phyloP scores from a whole-genome alignment of 2,329 filamentous ascomycete genomes.

The Juglanconis oblonga region DNA sequence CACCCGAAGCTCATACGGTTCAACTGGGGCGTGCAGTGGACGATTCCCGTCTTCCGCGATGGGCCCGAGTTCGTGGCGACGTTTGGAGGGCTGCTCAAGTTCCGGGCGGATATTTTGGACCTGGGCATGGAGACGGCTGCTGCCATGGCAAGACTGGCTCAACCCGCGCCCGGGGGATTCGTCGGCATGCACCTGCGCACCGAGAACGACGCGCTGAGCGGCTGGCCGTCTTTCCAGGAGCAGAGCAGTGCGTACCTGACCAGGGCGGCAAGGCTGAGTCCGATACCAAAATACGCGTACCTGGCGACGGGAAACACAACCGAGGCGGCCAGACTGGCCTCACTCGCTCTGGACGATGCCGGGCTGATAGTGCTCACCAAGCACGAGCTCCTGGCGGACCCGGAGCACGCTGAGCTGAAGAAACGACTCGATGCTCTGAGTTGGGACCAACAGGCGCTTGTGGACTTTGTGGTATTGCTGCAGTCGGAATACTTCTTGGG shows the following conservation, averaged over 20 bases:
- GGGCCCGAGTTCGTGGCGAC: slow-evolving; percentile 44
- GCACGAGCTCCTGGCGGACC: slow-evolving; percentile 29
- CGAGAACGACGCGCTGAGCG: slow-evolving; percentile 42
- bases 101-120: slow-evolving; percentile 39
- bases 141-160: slow-evolving; percentile 32
- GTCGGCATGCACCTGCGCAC: slow-evolving; percentile 46
- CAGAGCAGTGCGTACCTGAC: slow-evolving; percentile 39
- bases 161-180: slow-evolving; percentile 23
- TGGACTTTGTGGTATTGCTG: slow-evolving; percentile 40
- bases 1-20: slow-evolving; percentile 38
- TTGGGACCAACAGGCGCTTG: slow-evolving; percentile 43
- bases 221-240: slow-evolving; percentile 42
- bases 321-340: slow-evolving; percentile 37
- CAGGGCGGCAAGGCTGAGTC: slow-evolving; percentile 26
- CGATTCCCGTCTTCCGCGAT: slow-evolving; percentile 44
- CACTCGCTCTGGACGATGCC: slow-evolving; percentile 29
- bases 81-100: slow-evolving; percentile 39
- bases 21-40: slow-evolving; percentile 43
- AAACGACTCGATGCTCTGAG: slow-evolving; percentile 34
- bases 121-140: slow-evolving; percentile 35
- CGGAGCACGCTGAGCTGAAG: slow-evolving; percentile 23
- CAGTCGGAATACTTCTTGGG: slow-evolving; percentile 39
- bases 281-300: slow-evolving; percentile 32
- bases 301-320: slow-evolving; percentile 44
- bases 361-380: slow-evolving; percentile 37